These are phyloP conservation scores for Talaromyces thailandensis DNA, from an alignment of 495 filamentous ascomycete genomes.

Conservation along the genomic window DNA sequence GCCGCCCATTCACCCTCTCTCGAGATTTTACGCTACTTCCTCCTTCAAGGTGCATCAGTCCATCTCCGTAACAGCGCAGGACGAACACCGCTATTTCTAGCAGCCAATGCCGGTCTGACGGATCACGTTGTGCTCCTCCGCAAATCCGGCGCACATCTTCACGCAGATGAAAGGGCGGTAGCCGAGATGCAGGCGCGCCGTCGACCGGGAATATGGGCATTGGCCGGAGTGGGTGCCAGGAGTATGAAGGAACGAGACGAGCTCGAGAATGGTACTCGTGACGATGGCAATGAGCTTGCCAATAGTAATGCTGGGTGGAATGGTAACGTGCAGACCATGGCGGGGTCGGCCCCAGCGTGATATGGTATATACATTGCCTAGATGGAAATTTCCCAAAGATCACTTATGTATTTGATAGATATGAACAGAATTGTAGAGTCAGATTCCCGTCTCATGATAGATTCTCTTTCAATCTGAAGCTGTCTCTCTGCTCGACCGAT, in stretches of 20 bases:
- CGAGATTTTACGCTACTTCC: slow-evolving; percentile 60
- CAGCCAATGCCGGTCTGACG: slow-evolving; percentile 50
- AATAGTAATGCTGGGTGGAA: not conserved
- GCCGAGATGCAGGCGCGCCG: slow-evolving; percentile 38
- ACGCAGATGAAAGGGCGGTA: slow-evolving; percentile 49
- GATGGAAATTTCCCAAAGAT: too few species aligned
- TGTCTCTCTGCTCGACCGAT: too few species aligned
- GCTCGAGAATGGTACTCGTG: not conserved
- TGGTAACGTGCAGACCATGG: not conserved
- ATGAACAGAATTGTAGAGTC: too few species aligned
- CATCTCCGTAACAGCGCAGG: slow-evolving; percentile 74
- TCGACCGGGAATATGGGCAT: slow-evolving; percentile 34
- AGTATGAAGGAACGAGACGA: slow-evolving; percentile 25
- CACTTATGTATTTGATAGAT: too few species aligned
- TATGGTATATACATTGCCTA: too few species aligned
- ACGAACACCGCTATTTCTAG: slow-evolving; percentile 75
- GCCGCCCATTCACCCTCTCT: slow-evolving; percentile 51
- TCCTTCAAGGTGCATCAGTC: slow-evolving; percentile 73
- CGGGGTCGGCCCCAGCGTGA: not conserved
- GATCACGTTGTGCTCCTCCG: slow-evolving; percentile 58
- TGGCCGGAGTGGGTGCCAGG: slow-evolving; percentile 34
- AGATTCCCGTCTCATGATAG: too few species aligned
- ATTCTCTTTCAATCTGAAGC: too few species aligned
- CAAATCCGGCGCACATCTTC: slow-evolving; percentile 63
- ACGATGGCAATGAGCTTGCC: not conserved